A percentile compares a stretch with the other conserved stretches of the same genome.
Conservation (phyloP, 2,329 filamentous ascomycete species). For the Clonostachys chloroleuca region DNA sequence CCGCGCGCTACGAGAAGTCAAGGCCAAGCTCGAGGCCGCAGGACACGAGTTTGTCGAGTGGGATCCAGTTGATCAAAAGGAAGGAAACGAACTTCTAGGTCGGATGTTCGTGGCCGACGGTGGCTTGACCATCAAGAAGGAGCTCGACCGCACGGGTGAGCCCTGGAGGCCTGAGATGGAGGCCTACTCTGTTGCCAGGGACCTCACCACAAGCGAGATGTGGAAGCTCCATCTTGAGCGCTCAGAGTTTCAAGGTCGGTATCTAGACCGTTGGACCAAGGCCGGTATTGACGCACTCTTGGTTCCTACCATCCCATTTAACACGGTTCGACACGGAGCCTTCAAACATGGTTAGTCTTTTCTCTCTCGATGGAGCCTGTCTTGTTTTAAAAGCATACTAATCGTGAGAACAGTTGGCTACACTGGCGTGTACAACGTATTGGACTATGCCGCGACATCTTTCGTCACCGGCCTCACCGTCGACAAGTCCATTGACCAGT, state of each 20-base stretch:
- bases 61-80: slow-evolving; percentile 26
- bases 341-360: slow-evolving; percentile 25
- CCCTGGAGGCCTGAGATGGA: slow-evolving; percentile 15
- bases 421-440: background rate
- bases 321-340: background rate
- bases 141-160: slow-evolving; percentile 15
- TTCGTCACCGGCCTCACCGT: slow-evolving; percentile 19
- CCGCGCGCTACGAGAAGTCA: slow-evolving; percentile 18
- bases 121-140: slow-evolving; percentile 19
- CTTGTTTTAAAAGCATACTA: background rate
- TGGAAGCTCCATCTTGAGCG: slow-evolving; percentile 43
- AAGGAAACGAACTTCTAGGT: slow-evolving; percentile 27
- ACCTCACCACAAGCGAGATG: slow-evolving; percentile 29
- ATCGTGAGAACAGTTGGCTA: background rate
- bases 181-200: slow-evolving; percentile 27
- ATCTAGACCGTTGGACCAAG: background rate
- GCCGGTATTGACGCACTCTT: slow-evolving; percentile 57
- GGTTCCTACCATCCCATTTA: background rate
- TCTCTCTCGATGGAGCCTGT: slow-evolving; percentile 4
- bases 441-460: slow-evolving; percentile 14
- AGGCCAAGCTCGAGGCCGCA: slow-evolving; percentile 12
- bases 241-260: slow-evolving; percentile 33
- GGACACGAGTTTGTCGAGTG: slow-evolving; percentile 21
- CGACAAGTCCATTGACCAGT: slow-evolving; percentile 27
- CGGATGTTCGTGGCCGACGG: slow-evolving; percentile 46